phyloP scores from a whole-genome alignment of 441 rosid genomes.

The Erysimum pusillum region DNA sequence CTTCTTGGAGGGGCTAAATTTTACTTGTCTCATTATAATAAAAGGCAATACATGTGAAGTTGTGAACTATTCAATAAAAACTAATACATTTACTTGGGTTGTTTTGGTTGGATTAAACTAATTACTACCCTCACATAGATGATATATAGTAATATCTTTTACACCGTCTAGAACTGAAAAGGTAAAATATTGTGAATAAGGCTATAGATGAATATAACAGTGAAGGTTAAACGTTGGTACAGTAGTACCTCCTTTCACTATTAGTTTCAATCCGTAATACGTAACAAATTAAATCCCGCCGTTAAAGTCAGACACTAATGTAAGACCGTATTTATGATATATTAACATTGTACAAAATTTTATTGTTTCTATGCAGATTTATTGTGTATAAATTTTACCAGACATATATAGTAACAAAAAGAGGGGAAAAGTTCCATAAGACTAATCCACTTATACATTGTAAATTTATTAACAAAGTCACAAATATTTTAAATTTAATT shows the following conservation, averaged over 20 bases:
- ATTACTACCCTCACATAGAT: background rate
- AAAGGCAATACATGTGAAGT: background rate
- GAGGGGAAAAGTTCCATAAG: slow-evolving; percentile 30
- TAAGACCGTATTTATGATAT: slow-evolving; percentile 14
- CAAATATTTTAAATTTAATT: background rate
- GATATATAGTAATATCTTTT: background rate
- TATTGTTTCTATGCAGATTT: slow-evolving; percentile 27
- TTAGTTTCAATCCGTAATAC: slow-evolving; percentile 5
- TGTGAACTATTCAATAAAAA: no score
- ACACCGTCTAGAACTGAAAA: slow-evolving; percentile 6
- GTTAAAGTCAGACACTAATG: slow-evolving; percentile 43
- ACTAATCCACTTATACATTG: slow-evolving; percentile 37
- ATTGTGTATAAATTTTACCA: slow-evolving; percentile 34
- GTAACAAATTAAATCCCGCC: slow-evolving; percentile 40
- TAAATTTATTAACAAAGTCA: slow-evolving; percentile 18
- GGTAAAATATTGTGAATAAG: slow-evolving; percentile 16
- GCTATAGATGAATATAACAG: slow-evolving; percentile 39
- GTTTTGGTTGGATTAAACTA: slow-evolving; percentile 6
- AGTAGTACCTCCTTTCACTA: slow-evolving; percentile 31
- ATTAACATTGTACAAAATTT: background rate
- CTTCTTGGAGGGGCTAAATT: slow-evolving; percentile 30
- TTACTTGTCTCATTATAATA: slow-evolving; percentile 25
- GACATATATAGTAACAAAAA: slow-evolving; percentile 41
- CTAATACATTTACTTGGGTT: background rate
- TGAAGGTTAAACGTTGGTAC: slow-evolving; percentile 32